These are phyloP conservation scores for Penicillium palitans DNA, from an alignment of 2,329 filamentous ascomycete genomes.

Conservation along the genomic window DNA sequence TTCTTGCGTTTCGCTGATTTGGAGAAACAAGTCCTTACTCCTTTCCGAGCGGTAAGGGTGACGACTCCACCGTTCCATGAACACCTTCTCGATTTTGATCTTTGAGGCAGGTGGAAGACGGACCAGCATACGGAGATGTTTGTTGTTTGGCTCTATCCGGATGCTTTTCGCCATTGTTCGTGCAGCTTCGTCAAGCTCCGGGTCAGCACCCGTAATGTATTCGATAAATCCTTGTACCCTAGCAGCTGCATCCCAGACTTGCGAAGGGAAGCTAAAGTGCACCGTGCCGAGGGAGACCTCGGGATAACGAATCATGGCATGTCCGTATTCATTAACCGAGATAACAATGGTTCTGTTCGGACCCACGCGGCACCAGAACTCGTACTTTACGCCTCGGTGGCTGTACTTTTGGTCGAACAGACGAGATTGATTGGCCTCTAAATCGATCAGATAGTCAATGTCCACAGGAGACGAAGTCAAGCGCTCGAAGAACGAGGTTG, in stretches of 20 bases:
- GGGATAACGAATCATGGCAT: conserved; percentile 29
- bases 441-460: conserved; percentile 40
- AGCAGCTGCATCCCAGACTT: conserved; percentile 43
- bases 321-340: conserved; percentile 35
- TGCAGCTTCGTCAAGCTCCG: conserved; percentile 31
- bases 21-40: conserved; percentile 32
- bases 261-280: conserved; percentile 41
- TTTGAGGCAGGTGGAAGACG: conserved; percentile 21
- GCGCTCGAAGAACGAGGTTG: conserved; percentile 38
- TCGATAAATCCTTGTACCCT: conserved; percentile 32
- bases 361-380: conserved; percentile 42
- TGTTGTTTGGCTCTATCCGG: conserved; percentile 32
- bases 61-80: conserved; percentile 38
- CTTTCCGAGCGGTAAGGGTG: conserved; percentile 29
- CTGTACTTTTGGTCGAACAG: conserved; percentile 32
- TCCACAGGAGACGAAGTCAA: conserved; percentile 45
- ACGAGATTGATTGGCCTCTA: conserved; percentile 25
- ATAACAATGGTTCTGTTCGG: conserved; percentile 34
- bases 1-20: conserved; percentile 43
- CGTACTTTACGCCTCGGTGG: conserved; percentile 34
- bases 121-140: conserved; percentile 31
- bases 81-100: conserved; percentile 33
- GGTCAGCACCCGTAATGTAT: conserved; percentile 23
- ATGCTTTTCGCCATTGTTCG: conserved; percentile 36
- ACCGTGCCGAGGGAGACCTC: conserved; percentile 34